Conservation (phyloP, 192 early-diverging fungal genomes). For the Coemansia sp. region DNA sequence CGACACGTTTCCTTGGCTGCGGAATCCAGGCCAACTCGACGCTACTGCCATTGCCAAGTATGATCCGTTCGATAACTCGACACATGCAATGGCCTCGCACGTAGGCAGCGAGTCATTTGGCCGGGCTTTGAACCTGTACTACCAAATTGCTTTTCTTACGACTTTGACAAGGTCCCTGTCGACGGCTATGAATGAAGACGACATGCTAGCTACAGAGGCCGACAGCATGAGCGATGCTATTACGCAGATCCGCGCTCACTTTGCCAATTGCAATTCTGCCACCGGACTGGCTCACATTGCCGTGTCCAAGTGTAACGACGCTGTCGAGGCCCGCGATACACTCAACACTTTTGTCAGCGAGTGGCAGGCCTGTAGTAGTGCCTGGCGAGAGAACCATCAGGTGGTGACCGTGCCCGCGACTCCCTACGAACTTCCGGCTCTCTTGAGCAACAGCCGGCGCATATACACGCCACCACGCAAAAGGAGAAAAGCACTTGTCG, state of each 20-base stretch:
- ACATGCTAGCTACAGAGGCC: slow-evolving; percentile 5
- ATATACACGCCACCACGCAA: slow-evolving; percentile 25
- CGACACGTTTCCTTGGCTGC: slow-evolving; percentile 45
- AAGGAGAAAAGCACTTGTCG: slow-evolving; percentile 9
- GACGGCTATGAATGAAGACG: slow-evolving; percentile 26
- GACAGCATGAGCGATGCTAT: slow-evolving; percentile 23
- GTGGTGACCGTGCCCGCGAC: slow-evolving; percentile 16
- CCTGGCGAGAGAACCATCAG: slow-evolving; percentile 34
- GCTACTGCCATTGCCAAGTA: slow-evolving; percentile 18
- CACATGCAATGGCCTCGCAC: neutral
- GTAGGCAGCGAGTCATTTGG: slow-evolving; percentile 29
- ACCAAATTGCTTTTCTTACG: slow-evolving; percentile 30
- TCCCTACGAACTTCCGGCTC: slow-evolving; percentile 14
- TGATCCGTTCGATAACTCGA: neutral
- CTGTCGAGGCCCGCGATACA: slow-evolving; percentile 1
- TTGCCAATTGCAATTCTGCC: slow-evolving; percentile 15
- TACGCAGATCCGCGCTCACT: slow-evolving; percentile 28
- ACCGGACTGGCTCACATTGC: slow-evolving; percentile 40
- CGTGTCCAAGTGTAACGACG: neutral
- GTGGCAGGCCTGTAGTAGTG: slow-evolving; percentile 19
- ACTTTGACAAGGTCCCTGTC: slow-evolving; percentile 27
- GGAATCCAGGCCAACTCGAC: slow-evolving; percentile 35
- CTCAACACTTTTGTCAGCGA: slow-evolving; percentile 9
- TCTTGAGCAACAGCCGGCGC: slow-evolving; percentile 7
- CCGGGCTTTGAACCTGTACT: slow-evolving; percentile 36